Evolutionary conservation across 2,329 filamentous ascomycete genomes (phyloP).

Genomic region (Verticillium klebahnii): DNA sequence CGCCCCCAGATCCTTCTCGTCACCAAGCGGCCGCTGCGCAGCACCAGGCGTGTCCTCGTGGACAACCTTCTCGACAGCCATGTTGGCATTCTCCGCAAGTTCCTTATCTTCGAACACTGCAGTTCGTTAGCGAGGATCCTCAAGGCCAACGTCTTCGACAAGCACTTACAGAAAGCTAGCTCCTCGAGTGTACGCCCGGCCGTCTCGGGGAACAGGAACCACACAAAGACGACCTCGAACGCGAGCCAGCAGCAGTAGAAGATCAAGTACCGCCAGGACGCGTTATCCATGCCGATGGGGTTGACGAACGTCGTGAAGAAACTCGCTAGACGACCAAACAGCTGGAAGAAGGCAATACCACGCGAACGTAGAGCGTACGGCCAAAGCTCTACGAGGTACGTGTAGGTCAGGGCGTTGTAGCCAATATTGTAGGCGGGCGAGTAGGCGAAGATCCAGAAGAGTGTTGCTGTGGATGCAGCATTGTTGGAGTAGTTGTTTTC

Average conservation of each 20-base stretch:
- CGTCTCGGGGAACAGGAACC: conserved; percentile 75
- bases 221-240: conserved; percentile 47
- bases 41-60: not conserved
- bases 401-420: conserved; percentile 56
- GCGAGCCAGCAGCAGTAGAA: conserved; percentile 14
- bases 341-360: conserved; percentile 41
- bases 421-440: conserved; percentile 54
- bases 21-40: not conserved
- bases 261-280: conserved; percentile 12
- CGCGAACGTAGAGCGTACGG: conserved; percentile 51
- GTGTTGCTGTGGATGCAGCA: conserved; percentile 29
- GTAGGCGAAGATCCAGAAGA: conserved; percentile 55
- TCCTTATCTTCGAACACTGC: conserved; percentile 25
- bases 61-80: conserved; percentile 23
- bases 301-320: conserved; percentile 16
- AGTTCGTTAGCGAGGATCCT: conserved; percentile 2
- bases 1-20: not conserved
- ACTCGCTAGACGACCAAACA: conserved; percentile 10
- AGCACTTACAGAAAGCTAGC: conserved; percentile 15
- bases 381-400: conserved; percentile 56
- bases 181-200: conserved; percentile 72
- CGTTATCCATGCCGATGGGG: conserved; percentile 11
- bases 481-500: conserved; percentile 20
- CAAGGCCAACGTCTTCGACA: not conserved
- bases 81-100: conserved; percentile 19